A percentile compares a stretch with the other conserved stretches of the same genome.
Evolutionary conservation across 2,329 filamentous ascomycete species (phyloP).

Genomic region (Aspergillus viridinutans): DNA sequence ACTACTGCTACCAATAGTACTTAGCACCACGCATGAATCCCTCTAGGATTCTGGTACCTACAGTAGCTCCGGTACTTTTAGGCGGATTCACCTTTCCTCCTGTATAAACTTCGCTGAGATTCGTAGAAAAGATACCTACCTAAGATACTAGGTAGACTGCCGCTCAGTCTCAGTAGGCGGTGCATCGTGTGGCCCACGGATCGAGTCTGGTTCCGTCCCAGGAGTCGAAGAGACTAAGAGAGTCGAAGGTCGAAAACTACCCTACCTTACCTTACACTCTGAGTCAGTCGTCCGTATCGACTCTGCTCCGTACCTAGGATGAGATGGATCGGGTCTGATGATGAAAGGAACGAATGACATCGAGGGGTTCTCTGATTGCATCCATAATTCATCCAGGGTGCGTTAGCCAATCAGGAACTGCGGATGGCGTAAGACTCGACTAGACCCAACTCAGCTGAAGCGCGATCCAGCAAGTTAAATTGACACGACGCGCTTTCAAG

Average conservation of each 20-base stretch:
- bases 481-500: constrained; percentile 17
- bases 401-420: neutral
- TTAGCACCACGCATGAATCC: neutral
- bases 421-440: neutral
- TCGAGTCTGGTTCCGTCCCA: constrained; percentile 16
- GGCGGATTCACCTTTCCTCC: neutral
- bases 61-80: neutral
- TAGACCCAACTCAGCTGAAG: constrained; percentile 1
- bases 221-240: constrained; percentile 1
- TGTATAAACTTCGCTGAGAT: neutral
- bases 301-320: neutral
- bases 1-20: neutral
- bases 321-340: neutral
- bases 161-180: neutral
- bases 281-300: too few relatives aligned
- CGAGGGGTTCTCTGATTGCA: neutral
- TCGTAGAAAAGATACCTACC: too few relatives aligned
- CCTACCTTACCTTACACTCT: too few relatives aligned
- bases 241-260: neutral
- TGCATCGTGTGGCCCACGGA: constrained; percentile 10
- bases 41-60: neutral
- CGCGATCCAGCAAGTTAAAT: constrained; percentile 14
- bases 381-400: neutral
- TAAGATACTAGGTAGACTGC: too few relatives aligned
- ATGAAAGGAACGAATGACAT: neutral